Conservation (phyloP, 495 filamentous ascomycete genomes). For the Lophiotrema nucula region DNA sequence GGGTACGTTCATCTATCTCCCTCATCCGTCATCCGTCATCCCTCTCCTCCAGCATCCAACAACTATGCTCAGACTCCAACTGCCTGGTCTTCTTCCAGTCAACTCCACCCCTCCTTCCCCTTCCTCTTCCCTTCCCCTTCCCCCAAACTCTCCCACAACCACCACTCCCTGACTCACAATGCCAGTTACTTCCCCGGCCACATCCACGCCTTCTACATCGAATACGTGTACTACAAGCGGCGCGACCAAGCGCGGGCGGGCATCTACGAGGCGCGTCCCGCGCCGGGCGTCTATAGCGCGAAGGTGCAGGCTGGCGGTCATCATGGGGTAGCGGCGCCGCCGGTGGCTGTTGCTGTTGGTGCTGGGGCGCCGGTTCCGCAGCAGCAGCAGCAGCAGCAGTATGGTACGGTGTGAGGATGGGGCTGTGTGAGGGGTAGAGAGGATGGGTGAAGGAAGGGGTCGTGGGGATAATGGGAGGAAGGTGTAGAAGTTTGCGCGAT, state of each 20-base stretch:
- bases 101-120: not conserved
- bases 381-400: not conserved
- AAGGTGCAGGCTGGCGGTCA: slow-evolving; percentile 73
- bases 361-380: no score
- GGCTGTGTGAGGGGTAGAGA: not conserved
- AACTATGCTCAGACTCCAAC: not conserved
- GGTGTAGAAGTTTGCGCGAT: not conserved
- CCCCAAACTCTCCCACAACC: not conserved
- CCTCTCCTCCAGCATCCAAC: not conserved
- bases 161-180: not conserved
- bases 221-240: slow-evolving; percentile 82
- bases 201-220: slow-evolving; percentile 87
- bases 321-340: no score
- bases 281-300: slow-evolving; percentile 79
- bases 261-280: slow-evolving; percentile 47
- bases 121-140: not conserved
- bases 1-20: slow-evolving; percentile 54
- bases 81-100: not conserved
- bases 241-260: slow-evolving; percentile 57
- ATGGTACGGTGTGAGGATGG: not conserved
- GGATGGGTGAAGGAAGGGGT: not conserved
- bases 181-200: slow-evolving; percentile 72
- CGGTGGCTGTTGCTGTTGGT: not conserved
- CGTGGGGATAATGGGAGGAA: not conserved
- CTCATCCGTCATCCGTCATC: not conserved